phyloP scores from a whole-genome alignment of 2,329 filamentous ascomycete genomes.

The Fusarium sp. region DNA sequence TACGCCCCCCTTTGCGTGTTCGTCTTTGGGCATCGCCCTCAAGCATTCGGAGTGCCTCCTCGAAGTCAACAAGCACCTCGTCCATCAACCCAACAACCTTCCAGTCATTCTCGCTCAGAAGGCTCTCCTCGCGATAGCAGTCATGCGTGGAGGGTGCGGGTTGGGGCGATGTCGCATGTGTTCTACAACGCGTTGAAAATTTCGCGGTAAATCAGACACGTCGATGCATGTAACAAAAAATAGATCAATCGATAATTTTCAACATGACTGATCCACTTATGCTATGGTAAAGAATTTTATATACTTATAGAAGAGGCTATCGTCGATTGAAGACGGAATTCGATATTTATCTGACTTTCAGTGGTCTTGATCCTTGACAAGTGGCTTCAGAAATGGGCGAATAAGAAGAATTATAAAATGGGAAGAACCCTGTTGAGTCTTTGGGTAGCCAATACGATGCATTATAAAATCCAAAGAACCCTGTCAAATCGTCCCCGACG shows the following conservation, averaged over 20 bases:
- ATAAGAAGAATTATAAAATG: background rate
- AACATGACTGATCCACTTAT: background rate
- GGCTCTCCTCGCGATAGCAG: background rate
- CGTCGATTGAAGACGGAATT: background rate
- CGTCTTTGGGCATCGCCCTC: background rate
- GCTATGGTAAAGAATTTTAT: background rate
- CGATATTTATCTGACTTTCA: background rate
- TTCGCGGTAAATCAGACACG: background rate
- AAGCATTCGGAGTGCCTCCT: background rate
- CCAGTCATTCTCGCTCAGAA: background rate
- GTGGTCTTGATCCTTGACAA: background rate
- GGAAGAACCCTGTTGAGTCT: background rate
- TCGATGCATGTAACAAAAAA: background rate
- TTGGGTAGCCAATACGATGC: background rate
- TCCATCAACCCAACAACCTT: background rate
- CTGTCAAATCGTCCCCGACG: too few species aligned
- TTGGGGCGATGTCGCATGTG: background rate
- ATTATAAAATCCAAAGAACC: background rate
- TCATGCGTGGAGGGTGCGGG: background rate
- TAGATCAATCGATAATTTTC: background rate
- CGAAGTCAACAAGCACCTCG: background rate
- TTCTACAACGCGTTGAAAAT: background rate
- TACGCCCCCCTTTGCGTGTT: background rate
- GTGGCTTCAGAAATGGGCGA: background rate
- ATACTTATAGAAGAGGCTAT: background rate